Conservation (phyloP, 306 rosid genomes). For the Trifolium dubium region DNA sequence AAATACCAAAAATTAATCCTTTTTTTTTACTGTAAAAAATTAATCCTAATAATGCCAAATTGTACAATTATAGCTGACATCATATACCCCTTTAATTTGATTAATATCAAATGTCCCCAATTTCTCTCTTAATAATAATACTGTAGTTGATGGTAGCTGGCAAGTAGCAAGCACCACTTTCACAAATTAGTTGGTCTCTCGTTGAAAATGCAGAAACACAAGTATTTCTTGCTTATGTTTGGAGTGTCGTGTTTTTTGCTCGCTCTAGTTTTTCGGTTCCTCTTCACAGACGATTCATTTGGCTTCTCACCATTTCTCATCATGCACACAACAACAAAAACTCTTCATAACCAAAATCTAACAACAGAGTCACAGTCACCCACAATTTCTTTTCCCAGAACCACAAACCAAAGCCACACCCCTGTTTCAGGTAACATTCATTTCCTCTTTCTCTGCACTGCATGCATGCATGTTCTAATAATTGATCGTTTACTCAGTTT, state of each 20-base stretch:
- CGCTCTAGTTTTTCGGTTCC: constrained; percentile 41
- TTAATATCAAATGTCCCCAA: neutral
- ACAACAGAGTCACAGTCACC: neutral
- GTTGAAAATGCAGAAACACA: constrained; percentile 33
- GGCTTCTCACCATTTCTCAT: constrained; percentile 4
- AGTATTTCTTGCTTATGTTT: constrained; percentile 32
- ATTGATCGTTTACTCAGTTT: too few species aligned
- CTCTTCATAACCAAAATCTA: neutral
- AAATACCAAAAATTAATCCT: too few species aligned
- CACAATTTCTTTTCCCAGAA: too few species aligned
- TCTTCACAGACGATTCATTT: constrained; percentile 36
- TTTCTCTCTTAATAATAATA: too few species aligned
- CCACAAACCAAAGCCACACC: constrained; percentile 33
- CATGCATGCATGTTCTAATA: neutral
- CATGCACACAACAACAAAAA: constrained; percentile 8
- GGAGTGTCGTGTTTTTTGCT: constrained; percentile 42
- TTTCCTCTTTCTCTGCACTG: neutral
- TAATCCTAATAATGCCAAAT: too few species aligned
- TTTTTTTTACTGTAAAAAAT: too few species aligned
- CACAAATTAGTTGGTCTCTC: neutral
- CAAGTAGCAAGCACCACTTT: too few species aligned
- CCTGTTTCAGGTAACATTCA: constrained; percentile 13
- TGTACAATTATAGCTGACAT: too few species aligned
- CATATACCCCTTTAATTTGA: neutral
- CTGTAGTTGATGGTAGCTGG: too few species aligned